phyloP scores from a whole-genome alignment of 192 early-diverging fungal genomes.

The Coemansia guatemalensis region DNA sequence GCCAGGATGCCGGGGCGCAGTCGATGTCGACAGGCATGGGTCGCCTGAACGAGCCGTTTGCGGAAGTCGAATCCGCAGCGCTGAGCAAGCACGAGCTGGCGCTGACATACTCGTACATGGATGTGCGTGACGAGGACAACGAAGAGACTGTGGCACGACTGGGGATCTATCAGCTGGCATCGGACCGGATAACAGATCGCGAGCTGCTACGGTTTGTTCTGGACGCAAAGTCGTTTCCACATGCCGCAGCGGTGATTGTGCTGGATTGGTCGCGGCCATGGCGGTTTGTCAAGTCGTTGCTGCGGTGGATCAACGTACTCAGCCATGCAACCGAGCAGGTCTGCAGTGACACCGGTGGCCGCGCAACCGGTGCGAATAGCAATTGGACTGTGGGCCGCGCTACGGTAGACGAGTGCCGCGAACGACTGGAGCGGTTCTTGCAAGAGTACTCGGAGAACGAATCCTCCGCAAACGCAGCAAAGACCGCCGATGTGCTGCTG shows the following conservation, averaged over 20 bases:
- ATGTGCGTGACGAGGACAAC: conserved; percentile 86
- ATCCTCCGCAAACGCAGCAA: conserved; percentile 17
- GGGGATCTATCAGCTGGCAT: conserved; percentile 78
- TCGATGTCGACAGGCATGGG: conserved; percentile 51
- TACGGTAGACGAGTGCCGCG: conserved; percentile 68
- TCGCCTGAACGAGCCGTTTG: conserved; percentile 27
- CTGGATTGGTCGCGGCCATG: conserved; percentile 93
- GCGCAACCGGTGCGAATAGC: conserved; percentile 29
- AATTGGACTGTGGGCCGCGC: conserved; percentile 66
- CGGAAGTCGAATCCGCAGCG: conserved; percentile 29
- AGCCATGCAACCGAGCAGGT: conserved; percentile 57
- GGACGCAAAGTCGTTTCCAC: conserved; percentile 60
- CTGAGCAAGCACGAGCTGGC: conserved; percentile 70
- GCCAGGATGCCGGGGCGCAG: conserved; percentile 43
- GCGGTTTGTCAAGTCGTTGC: conserved; percentile 76
- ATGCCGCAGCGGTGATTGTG: conserved; percentile 70
- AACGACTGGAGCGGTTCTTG: conserved; percentile 65
- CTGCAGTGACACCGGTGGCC: conserved; percentile 26
- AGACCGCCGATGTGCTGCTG: conserved; percentile 53
- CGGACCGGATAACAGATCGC: conserved; percentile 64
- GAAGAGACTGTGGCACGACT: conserved; percentile 68
- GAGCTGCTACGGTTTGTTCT: conserved; percentile 73
- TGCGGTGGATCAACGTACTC: conserved; percentile 77
- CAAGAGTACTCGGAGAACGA: conserved; percentile 68
- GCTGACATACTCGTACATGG: conserved; percentile 80